Base-by-base conservation (phyloP, 2,329 filamentous ascomycete species). In the Fusarium falciforme region DNA sequence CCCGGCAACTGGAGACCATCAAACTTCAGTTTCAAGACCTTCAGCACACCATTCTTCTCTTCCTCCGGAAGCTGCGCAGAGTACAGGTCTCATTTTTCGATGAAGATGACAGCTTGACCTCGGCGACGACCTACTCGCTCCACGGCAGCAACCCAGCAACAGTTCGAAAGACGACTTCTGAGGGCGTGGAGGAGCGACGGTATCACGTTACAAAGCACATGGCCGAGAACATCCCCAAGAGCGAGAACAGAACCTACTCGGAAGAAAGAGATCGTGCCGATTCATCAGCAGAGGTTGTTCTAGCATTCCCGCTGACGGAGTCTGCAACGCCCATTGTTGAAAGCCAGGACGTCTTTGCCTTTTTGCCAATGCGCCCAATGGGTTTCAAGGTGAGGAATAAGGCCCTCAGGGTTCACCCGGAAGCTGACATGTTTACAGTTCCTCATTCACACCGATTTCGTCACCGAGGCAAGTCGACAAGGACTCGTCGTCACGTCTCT, bases 371-470 rank as follows among this genome's bases (percentile, higher is more conserved):
- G n/a, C 77, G 82, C 0, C 72, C 77, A 6, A 78, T 82, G 49
- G 84, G 84, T 1, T 87, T 87, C 74, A 85, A 83, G 44, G 84
- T 85, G 69, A 67, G 78, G 20, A 5, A n/a, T 0, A 36, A 10
- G 4, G 6, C 10, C 3, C 2, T 17, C 6, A 8, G 2, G 6
- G 27, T 5, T 8, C 12, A 17, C 17, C 40, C 29, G 7, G 6
- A 29, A 54, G 14, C 68, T 64, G 14, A 59, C 14, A 29, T 14
- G 3, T 5, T 17, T 2, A 8, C 10, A 84, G 79, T 88, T 89
- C 49, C 73, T 88, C 2, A 85, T 89, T 12, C 86, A 89, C 10
- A 80, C 84, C 8, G 86, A 89, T 68, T 89, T 88, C 64, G 84
- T 85, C 42, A 87, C 84, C 0, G 75, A 83, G 17, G 86, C 84